phyloP scores from a whole-genome alignment of 305 asterid genomes.

The Stenogyne calaminthoides region DNA sequence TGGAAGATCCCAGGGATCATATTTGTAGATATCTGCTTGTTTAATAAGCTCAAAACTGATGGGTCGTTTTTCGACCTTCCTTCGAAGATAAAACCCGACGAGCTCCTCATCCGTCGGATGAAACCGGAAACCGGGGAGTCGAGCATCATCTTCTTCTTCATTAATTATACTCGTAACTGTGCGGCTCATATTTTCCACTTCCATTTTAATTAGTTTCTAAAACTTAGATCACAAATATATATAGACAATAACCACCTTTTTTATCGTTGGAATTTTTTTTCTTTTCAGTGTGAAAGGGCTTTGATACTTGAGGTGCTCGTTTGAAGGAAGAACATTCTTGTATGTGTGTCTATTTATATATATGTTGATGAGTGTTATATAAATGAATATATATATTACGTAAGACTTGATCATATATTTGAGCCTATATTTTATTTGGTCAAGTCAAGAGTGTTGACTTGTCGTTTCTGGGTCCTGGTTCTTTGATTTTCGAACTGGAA shows the following conservation, averaged over 20 bases:
- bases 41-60: slow-evolving; percentile 70
- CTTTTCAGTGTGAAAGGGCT: slow-evolving; percentile 28
- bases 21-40: slow-evolving; percentile 82
- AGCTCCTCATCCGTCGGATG: slow-evolving; percentile 94
- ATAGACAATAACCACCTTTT: background rate
- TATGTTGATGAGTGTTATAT: background rate
- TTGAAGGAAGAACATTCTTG: slow-evolving; percentile 39
- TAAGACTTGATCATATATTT: slow-evolving; percentile 7
- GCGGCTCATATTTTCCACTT: slow-evolving; percentile 42
- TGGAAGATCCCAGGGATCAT: slow-evolving; percentile 98
- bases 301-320: slow-evolving; percentile 17
- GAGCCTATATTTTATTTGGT: slow-evolving; percentile 36
- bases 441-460: slow-evolving; percentile 65
- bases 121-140: slow-evolving; percentile 88
- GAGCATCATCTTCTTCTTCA: slow-evolving; percentile 48
- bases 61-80: slow-evolving; percentile 70
- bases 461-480: slow-evolving; percentile 28
- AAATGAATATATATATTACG: no score
- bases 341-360: no score
- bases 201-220: slow-evolving; percentile 29
- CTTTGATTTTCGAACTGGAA: slow-evolving; percentile 35
- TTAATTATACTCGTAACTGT: background rate
- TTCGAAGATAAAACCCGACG: slow-evolving; percentile 74
- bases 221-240: background rate
- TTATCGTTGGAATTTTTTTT: background rate